Conservation (phyloP, 2,329 filamentous ascomycete species). For the Colletotrichum sublineola region DNA sequence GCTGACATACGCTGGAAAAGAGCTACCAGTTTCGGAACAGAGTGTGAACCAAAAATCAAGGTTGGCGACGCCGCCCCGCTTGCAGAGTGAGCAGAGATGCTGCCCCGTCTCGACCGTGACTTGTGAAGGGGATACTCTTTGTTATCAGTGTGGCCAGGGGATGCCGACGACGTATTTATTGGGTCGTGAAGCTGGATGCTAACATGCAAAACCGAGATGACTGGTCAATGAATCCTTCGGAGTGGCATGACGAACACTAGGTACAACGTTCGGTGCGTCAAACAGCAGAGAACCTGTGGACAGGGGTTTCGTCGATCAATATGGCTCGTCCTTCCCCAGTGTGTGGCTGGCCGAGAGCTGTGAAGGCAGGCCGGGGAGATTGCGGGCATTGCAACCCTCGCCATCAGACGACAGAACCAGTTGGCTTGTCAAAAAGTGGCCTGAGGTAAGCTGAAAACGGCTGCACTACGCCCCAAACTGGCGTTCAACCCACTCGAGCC, state of each 20-base stretch:
- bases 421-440: background rate
- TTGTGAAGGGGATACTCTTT: background rate
- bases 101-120: background rate
- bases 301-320: constrained; percentile 33
- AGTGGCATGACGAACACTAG: too few relatives aligned
- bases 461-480: background rate
- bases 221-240: constrained; percentile 1
- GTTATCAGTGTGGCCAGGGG: background rate
- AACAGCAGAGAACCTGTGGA: constrained; percentile 1
- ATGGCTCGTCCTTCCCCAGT: constrained; percentile 17
- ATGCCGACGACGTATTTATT: background rate
- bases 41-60: background rate
- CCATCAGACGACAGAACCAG: constrained; percentile 25
- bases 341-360: constrained; percentile 12
- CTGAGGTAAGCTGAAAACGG: background rate
- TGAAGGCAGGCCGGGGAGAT: background rate
- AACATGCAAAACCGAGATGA: background rate
- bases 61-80: background rate
- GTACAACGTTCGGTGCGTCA: background rate
- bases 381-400: constrained; percentile 10
- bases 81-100: background rate
- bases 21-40: background rate
- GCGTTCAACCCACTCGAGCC: constrained; percentile 1
- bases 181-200: background rate
- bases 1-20: background rate